Evolutionary conservation across 2,329 filamentous ascomycete genomes (phyloP), one percentile per base, ranked within the genome.

Genomic region (Colletotrichum tamarilloi): DNA sequence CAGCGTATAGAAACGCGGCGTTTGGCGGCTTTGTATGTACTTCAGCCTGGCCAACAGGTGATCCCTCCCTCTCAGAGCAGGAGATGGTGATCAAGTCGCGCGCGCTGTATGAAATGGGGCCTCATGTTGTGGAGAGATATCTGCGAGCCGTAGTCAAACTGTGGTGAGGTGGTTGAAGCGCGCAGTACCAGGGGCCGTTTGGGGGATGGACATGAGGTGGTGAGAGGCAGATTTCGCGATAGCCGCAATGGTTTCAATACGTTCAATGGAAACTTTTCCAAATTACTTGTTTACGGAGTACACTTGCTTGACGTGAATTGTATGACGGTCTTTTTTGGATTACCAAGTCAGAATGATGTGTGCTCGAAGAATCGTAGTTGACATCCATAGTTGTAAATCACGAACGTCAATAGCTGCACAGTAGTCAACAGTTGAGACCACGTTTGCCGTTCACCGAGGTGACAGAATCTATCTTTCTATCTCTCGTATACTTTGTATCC

Each of bases 191-290:
- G 64, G n/a, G 14, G 46, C 28, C 60, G 32, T 38, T 14, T 49
- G 8, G 28, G 35, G 7, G 32, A 53, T 46, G 32, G 24, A 59
- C 71, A 70, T 66, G 71, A 73, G 71, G 71, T 66, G 71, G 71
- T 70, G 71, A 73, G 71, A 71, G 71, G 71, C 65, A 49, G 71
- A 73, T 28, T 5, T 12, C 66, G 71, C 67, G 56, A 70, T 49
- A 57, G 71, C 59, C 62, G 67, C 71, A 62, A 42, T 62, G 60
- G 70, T 65, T 58, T 35, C 49, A 70, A 73, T 49, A 60, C 35
- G 71, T 73, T 49, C 70, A 73, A 55, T 49, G 49, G 9, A 46
- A 46, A n/a, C 42, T 2, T 46, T n/a, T 46, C 7, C 3, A 16
- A 46, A n/a, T n/a, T 1, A 46, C 19, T 46, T 16, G 42, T 46